Evolutionary conservation across 2,329 filamentous ascomycete species (phyloP).

Genomic region (Neopestalotiopsis sp.): DNA sequence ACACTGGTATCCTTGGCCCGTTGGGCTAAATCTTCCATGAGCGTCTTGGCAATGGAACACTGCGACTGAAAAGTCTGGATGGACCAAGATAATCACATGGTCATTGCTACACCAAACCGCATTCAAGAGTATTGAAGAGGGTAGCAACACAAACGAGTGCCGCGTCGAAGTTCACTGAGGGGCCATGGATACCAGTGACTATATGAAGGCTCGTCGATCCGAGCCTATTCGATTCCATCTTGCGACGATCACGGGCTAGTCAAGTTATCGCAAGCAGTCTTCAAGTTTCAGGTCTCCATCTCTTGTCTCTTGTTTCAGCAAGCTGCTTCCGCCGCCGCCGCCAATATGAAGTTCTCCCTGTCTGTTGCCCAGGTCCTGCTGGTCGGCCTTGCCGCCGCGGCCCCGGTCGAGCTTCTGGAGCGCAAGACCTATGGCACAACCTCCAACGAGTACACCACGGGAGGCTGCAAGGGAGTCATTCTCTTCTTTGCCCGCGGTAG

Average conservation of each 20-base stretch:
- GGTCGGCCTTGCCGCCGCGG: slow-evolving; percentile 1
- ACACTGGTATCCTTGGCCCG: neutral
- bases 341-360: slow-evolving; percentile 17
- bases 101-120: neutral
- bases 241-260: neutral
- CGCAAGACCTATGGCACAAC: slow-evolving; percentile 17
- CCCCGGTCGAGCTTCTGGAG: slow-evolving; percentile 9
- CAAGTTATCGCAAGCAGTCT: neutral
- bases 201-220: neutral
- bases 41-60: neutral
- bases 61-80: neutral
- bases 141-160: neutral
- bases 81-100: slow-evolving; percentile 3
- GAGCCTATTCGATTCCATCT: neutral
- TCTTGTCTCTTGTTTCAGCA: neutral
- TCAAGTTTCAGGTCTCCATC: neutral
- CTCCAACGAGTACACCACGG: slow-evolving; percentile 42
- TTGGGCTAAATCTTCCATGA: neutral
- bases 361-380: slow-evolving; percentile 4
- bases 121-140: neutral
- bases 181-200: neutral
- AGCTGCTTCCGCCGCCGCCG: neutral
- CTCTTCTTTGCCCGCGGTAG: slow-evolving; percentile 48
- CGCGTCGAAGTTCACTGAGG: neutral
- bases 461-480: slow-evolving; percentile 42